phyloP scores from a whole-genome alignment of 179 eudicot species.

The Beta corolliflora region DNA sequence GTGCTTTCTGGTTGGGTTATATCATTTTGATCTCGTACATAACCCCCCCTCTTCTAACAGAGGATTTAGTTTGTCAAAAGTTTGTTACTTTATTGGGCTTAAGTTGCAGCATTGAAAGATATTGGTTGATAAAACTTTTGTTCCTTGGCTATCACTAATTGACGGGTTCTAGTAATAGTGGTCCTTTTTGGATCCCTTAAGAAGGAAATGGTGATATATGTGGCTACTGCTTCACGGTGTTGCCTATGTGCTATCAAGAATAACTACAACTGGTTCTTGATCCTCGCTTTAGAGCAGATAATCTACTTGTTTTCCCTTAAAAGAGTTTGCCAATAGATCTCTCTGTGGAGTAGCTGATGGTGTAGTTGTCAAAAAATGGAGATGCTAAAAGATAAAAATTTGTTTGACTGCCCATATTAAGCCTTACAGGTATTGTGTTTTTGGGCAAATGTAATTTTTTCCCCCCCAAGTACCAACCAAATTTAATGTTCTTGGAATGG shows the following conservation, averaged over 20 bases:
- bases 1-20: no score
- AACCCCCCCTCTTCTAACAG: no score
- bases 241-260: not conserved
- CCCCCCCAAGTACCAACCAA: not conserved
- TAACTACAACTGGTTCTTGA: not conserved
- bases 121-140: not conserved
- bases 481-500: not conserved
- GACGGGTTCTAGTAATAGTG: no score
- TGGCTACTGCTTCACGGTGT: not conserved
- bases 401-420: not conserved
- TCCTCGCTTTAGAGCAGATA: not conserved
- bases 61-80: not conserved
- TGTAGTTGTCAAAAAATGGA: not conserved
- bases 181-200: not conserved
- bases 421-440: not conserved
- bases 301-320: not conserved
- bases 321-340: not conserved
- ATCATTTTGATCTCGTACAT: no score
- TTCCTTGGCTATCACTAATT: not conserved
- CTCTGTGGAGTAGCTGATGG: not conserved
- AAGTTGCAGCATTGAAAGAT: not conserved
- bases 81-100: not conserved
- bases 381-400: not conserved
- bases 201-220: not conserved
- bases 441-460: not conserved